Evolutionary conservation across 345 rosid genomes (phyloP).

Genomic region (Rhodomyrtus tomentosa): DNA sequence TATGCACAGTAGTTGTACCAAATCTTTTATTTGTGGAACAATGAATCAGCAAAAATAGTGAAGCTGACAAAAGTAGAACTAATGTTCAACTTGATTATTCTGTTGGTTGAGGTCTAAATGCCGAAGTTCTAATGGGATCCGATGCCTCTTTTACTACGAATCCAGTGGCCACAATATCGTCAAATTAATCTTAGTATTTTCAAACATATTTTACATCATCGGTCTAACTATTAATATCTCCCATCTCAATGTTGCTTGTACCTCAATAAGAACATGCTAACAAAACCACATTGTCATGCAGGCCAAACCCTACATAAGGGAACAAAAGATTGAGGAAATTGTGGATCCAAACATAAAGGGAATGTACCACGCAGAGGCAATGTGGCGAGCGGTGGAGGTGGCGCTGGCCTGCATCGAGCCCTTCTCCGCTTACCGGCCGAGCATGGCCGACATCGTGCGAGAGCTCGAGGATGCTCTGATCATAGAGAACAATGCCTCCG

Average conservation of each 20-base stretch:
- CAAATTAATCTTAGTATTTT: neutral
- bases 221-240: neutral
- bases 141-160: neutral
- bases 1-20: neutral
- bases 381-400: constrained; percentile 75
- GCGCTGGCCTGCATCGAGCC: constrained; percentile 60
- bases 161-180: neutral
- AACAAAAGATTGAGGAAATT: constrained; percentile 57
- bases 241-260: neutral
- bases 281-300: constrained; percentile 4
- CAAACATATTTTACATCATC: neutral
- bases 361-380: constrained; percentile 60
- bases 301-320: constrained; percentile 59
- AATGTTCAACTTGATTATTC: neutral
- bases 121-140: neutral
- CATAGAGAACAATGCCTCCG: constrained; percentile 72
- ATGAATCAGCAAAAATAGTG: neutral
- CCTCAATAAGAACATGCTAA: neutral
- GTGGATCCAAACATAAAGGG: constrained; percentile 60
- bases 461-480: constrained; percentile 67
- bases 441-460: constrained; percentile 50
- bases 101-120: neutral
- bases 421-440: constrained; percentile 45
- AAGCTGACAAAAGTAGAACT: neutral
- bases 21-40: neutral